These are phyloP conservation scores for Thermothielavioides terrestris DNA, from an alignment of 495 filamentous ascomycete species.

Conservation along the genomic window DNA sequence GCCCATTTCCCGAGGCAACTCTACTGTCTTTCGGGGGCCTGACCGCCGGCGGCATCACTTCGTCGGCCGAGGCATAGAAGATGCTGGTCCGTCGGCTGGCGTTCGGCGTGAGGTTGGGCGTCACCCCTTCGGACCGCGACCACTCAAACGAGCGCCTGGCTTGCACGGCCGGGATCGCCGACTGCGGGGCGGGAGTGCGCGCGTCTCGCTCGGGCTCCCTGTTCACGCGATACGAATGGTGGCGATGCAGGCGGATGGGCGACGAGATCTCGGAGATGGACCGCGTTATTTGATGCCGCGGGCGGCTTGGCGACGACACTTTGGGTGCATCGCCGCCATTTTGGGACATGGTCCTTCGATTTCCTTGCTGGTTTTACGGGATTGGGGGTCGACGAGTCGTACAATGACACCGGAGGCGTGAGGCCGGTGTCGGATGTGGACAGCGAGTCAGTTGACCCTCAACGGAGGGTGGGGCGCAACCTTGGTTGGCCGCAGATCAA, in stretches of 20 bases:
- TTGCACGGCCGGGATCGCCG: conserved; percentile 20
- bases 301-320: conserved; percentile 31
- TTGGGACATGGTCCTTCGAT: conserved; percentile 23
- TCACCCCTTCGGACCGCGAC: conserved; percentile 34
- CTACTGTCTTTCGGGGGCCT: conserved; percentile 24
- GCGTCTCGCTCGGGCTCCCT: conserved; percentile 27
- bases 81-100: conserved; percentile 34
- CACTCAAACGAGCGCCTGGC: conserved; percentile 30
- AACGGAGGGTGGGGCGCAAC: conserved; percentile 9
- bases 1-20: conserved; percentile 22
- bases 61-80: conserved; percentile 25
- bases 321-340: conserved; percentile 27
- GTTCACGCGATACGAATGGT: conserved; percentile 28
- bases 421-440: not conserved
- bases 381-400: conserved; percentile 5
- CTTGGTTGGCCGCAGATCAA: not conserved
- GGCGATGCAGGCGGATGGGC: conserved; percentile 38
- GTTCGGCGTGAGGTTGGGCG: conserved; percentile 36
- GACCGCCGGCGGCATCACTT: conserved; percentile 6
- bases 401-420: conserved; percentile 10
- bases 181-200: conserved; percentile 26
- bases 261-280: conserved; percentile 44
- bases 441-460: not conserved
- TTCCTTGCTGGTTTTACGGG: not conserved
- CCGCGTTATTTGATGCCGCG: conserved; percentile 40